These are phyloP conservation scores for Globisporangium emineosum DNA, from an alignment of 352 stramenopile genomes.

Conservation along the genomic window DNA sequence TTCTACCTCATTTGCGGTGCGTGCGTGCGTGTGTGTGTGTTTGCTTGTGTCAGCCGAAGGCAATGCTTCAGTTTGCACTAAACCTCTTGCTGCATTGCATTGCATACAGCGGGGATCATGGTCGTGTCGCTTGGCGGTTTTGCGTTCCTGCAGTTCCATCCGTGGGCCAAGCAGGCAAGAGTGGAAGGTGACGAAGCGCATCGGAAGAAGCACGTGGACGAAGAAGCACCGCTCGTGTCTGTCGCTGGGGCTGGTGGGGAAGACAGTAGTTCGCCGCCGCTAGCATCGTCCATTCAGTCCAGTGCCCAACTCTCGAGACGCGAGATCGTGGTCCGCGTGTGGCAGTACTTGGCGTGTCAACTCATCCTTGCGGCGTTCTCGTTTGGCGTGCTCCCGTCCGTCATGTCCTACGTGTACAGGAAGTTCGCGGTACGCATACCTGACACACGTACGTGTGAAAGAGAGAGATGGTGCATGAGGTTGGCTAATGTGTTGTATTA, in stretches of 20 bases:
- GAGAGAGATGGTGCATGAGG: background rate
- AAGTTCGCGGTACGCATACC: slow-evolving; percentile 53
- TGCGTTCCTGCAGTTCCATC: slow-evolving; percentile 50
- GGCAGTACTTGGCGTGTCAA: slow-evolving; percentile 51
- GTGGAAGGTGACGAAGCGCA: slow-evolving; percentile 1
- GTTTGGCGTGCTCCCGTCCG: slow-evolving; percentile 60
- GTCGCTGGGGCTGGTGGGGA: background rate
- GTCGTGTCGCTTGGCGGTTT: slow-evolving; percentile 48
- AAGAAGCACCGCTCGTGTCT: slow-evolving; percentile 26
- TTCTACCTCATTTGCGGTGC: slow-evolving; percentile 66
- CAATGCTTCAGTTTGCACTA: background rate
- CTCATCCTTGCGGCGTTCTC: slow-evolving; percentile 54
- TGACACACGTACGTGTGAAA: background rate
- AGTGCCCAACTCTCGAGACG: slow-evolving; percentile 17
- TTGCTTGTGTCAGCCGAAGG: too few species aligned
- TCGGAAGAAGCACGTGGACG: slow-evolving; percentile 16
- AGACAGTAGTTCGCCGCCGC: background rate
- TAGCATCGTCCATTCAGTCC: background rate
- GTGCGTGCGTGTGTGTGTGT: too few species aligned
- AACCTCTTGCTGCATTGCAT: background rate
- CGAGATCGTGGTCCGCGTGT: slow-evolving; percentile 37
- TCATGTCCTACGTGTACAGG: slow-evolving; percentile 74
- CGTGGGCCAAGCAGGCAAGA: slow-evolving; percentile 24
- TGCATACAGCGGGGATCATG: slow-evolving; percentile 40
- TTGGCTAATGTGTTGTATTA: background rate